Percentiles rank a stretch among this genome's conserved stretches.
Evolutionary conservation across 2,329 filamentous ascomycete species (phyloP).

Genomic region (Clathrospora elynae): DNA sequence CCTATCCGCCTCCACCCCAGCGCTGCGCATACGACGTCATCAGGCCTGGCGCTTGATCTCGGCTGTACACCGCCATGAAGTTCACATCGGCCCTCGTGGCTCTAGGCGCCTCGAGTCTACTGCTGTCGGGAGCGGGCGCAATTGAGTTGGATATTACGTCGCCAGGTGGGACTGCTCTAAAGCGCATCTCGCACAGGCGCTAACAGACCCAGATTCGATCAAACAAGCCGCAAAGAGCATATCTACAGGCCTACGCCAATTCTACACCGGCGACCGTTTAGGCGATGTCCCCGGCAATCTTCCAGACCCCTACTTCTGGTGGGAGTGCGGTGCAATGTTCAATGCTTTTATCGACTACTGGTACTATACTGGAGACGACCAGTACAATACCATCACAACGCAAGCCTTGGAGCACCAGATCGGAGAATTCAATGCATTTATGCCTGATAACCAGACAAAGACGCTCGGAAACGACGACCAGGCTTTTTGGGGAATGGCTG

Average conservation of each 20-base stretch:
- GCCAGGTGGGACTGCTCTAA: constrained; percentile 28
- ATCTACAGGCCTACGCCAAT: constrained; percentile 65
- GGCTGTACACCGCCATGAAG: constrained; percentile 41
- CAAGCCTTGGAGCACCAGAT: constrained; percentile 74
- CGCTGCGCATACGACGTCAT: constrained; percentile 11
- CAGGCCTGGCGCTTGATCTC: constrained; percentile 34
- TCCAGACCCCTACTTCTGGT: constrained; percentile 52
- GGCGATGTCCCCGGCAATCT: constrained; percentile 64
- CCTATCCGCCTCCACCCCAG: constrained; percentile 2
- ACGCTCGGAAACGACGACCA: constrained; percentile 62
- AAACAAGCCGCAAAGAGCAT: constrained; percentile 65
- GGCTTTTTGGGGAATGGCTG: constrained; percentile 63
- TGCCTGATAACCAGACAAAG: constrained; percentile 72
- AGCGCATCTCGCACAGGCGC: constrained; percentile 5
- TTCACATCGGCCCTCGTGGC: constrained; percentile 38
- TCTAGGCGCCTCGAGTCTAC: constrained; percentile 38
- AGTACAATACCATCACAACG: constrained; percentile 47
- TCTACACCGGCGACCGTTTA: constrained; percentile 67
- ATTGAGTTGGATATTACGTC: constrained; percentile 39
- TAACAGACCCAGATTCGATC: constrained; percentile 61
- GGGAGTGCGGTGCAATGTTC: constrained; percentile 51
- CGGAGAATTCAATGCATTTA: constrained; percentile 74
- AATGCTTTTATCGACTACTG: constrained; percentile 50
- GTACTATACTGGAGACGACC: constrained; percentile 50
- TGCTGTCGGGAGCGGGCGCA: constrained; percentile 40